Evolutionary conservation across 306 rosid genomes (phyloP), one percentile per base, ranked within the genome.

Genomic region (Prinsepia uniflora): DNA sequence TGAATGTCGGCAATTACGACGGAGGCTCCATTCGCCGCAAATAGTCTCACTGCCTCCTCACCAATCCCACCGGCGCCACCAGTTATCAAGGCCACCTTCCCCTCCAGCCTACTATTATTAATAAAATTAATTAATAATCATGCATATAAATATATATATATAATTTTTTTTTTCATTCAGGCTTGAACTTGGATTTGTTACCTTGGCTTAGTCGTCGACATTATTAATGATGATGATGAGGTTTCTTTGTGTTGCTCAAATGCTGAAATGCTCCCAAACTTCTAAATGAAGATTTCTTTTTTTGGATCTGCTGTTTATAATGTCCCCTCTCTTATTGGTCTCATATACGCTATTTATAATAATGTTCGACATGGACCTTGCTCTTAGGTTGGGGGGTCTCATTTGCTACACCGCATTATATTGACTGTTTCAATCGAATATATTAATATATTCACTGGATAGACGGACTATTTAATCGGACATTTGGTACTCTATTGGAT

Each of bases 21-120:
- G 12, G 75, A 48, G 17, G 98, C 97, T 17, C 98, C 98, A 49
- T 89, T 79, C 24, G 73, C 82, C 0, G 82, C 83, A 20, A 94
- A 94, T 15, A 89, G 43, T 70, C 87, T 83, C 59, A 70, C 87
- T 0, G 98, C 77, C 41, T 81, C 96, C 80, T 83, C 94, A 0
- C 98, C 98, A 58, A 93, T 93, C 8, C 98, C 98, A 48, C 97
- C 88, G 0, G 97, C 96, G 17, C 80, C 98, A 1, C 98, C 98
- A 0, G 98, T 93, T 39, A 93, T 72, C 2, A 93, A 63, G 18
- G 94, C 94, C 63, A 93, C 96, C 83, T 90, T 93, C 44, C 96
- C 96, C 74, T 90, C 87, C 75, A 93, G 80, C 83, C 97, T 93
- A 42, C 6, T 24, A 58, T 50, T 47, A 43, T 10, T 10, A 47